Percentiles rank a stretch among this genome's conserved stretches.
Evolutionary conservation across 352 stramenopile genomes (phyloP).

Genomic region (Phytophthora fragariae): DNA sequence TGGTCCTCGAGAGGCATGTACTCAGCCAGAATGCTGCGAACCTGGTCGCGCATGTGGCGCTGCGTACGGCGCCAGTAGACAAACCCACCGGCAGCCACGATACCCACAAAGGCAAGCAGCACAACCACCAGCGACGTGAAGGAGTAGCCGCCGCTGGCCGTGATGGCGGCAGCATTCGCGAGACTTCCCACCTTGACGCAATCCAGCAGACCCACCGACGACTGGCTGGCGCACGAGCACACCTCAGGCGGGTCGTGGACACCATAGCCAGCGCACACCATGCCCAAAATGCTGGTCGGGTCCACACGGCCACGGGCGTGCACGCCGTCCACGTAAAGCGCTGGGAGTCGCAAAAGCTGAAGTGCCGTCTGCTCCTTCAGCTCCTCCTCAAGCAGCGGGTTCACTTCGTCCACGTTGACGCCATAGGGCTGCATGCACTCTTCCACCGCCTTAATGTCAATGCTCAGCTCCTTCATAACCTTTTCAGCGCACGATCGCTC

Average conservation of each 20-base stretch:
- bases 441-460: constrained; percentile 90
- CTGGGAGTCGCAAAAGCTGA: constrained; percentile 93
- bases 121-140: constrained; percentile 89
- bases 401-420: constrained; percentile 85
- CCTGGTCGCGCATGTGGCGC: constrained; percentile 95
- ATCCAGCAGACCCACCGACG: constrained; percentile 61
- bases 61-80: constrained; percentile 94
- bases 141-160: constrained; percentile 66
- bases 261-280: constrained; percentile 89
- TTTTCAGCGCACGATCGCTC: constrained; percentile 90
- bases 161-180: constrained; percentile 63
- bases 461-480: constrained; percentile 89
- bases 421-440: constrained; percentile 95
- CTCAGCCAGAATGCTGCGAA: constrained; percentile 95
- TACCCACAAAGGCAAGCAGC: constrained; percentile 80
- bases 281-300: constrained; percentile 81
- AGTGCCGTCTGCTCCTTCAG: constrained; percentile 90
- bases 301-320: constrained; percentile 93
- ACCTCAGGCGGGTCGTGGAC: constrained; percentile 82
- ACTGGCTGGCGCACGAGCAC: constrained; percentile 79
- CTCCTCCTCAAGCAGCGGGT: constrained; percentile 92
- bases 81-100: constrained; percentile 78
- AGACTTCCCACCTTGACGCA: constrained; percentile 81
- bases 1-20: constrained; percentile 97
- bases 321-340: constrained; percentile 95